A percentile compares a stretch with the other conserved stretches of the same genome.
Conservation (phyloP, 139 green algal species). For the Picochlorum sp. region DNA sequence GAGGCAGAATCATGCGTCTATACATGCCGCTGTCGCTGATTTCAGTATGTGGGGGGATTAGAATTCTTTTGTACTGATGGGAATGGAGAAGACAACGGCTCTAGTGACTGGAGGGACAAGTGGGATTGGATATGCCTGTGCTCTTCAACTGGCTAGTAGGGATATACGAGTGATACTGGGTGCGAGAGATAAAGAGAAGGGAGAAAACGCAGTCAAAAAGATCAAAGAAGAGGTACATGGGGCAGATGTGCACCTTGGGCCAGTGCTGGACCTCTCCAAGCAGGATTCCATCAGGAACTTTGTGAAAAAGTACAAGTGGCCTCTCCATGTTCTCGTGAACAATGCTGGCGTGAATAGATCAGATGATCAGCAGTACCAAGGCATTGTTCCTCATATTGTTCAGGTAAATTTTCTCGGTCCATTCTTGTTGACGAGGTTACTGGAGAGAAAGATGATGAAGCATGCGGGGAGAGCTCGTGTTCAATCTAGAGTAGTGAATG, state of each 20-base stretch:
- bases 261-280: conserved; percentile 24
- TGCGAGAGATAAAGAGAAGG: conserved; percentile 24
- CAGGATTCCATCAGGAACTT: conserved; percentile 29
- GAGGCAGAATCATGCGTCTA: too few species aligned
- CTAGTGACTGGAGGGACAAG: conserved; percentile 32
- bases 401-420: conserved; percentile 36
- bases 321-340: conserved; percentile 34
- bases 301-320: conserved; percentile 16
- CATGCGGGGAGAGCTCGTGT: not conserved
- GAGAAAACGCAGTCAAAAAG: conserved; percentile 9
- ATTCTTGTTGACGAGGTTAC: conserved; percentile 60
- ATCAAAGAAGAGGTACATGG: conserved; percentile 22
- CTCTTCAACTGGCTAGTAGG: conserved; percentile 17
- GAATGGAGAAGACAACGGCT: not conserved
- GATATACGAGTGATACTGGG: conserved; percentile 31
- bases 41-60: too few species aligned
- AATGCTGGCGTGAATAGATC: conserved; percentile 31
- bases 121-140: conserved; percentile 38
- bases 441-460: conserved; percentile 35
- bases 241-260: conserved; percentile 24
- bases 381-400: conserved; percentile 19
- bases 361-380: conserved; percentile 8
- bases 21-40: too few species aligned
- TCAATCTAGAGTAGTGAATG: conserved; percentile 37
- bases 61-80: not conserved